These are phyloP conservation scores for Xylaria arbuscula DNA, from an alignment of 2,329 filamentous ascomycete genomes.

Conservation along the genomic window DNA sequence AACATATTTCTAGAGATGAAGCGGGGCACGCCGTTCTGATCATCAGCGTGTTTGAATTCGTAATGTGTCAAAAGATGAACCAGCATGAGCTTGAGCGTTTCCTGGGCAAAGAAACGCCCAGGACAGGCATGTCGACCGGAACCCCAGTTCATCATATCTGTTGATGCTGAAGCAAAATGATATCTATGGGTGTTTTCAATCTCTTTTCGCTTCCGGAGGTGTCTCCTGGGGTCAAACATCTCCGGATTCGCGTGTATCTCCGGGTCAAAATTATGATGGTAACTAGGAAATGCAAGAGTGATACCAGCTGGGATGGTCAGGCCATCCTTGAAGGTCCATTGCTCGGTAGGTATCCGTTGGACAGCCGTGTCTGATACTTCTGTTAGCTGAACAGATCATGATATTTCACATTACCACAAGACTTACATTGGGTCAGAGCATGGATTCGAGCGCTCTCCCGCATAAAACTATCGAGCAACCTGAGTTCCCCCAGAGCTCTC, in stretches of 20 bases:
- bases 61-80: slow-evolving; percentile 41
- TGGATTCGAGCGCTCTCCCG: slow-evolving; percentile 38
- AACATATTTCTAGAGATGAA: too few species aligned
- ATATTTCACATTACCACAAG: background rate
- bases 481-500: slow-evolving; percentile 37
- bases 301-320: slow-evolving; percentile 36
- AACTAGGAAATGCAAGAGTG: slow-evolving; percentile 38
- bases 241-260: slow-evolving; percentile 26
- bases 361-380: slow-evolving; percentile 28
- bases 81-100: slow-evolving; percentile 42
- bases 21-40: too few species aligned
- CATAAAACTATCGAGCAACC: slow-evolving; percentile 39
- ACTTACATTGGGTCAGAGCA: slow-evolving; percentile 38
- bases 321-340: slow-evolving; percentile 36
- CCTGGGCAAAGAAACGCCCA: slow-evolving; percentile 40
- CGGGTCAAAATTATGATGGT: slow-evolving; percentile 35
- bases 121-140: slow-evolving; percentile 41
- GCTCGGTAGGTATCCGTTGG: slow-evolving; percentile 31
- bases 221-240: slow-evolving; percentile 40
- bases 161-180: slow-evolving; percentile 41
- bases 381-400: slow-evolving; percentile 8
- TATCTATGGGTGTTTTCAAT: slow-evolving; percentile 39
- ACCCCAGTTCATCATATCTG: slow-evolving; percentile 43
- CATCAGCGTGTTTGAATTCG: slow-evolving; percentile 7
- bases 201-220: slow-evolving; percentile 29